Evolutionary conservation across 176 grass and related monocot species (phyloP).

Genomic region (Alloteropsis semialata): DNA sequence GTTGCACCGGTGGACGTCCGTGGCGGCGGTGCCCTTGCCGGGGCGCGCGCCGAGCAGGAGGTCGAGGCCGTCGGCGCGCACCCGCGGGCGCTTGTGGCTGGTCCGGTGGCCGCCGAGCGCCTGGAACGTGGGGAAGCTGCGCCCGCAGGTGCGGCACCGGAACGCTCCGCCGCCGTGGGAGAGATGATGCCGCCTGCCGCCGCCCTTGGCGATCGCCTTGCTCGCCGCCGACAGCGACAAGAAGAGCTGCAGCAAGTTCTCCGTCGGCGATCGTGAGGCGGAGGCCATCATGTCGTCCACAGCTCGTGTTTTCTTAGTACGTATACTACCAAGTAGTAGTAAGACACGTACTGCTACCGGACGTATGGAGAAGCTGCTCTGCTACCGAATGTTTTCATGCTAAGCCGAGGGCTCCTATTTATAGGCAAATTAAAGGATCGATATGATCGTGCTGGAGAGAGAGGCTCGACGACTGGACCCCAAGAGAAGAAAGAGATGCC

Average conservation of each 20-base stretch:
- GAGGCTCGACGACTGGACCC: too few species aligned
- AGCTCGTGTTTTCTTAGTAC: too few species aligned
- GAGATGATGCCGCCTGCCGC: not conserved
- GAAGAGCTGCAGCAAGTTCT: not conserved
- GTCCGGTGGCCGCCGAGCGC: constrained; percentile 72
- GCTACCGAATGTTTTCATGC: not conserved
- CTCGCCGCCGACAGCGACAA: constrained; percentile 18
- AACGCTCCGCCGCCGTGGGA: constrained; percentile 20
- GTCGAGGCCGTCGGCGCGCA: constrained; percentile 43
- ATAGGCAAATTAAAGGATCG: too few species aligned
- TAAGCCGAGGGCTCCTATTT: not conserved
- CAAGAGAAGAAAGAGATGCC: not conserved
- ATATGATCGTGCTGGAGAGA: too few species aligned
- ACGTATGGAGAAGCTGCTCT: too few species aligned
- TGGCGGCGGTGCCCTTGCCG: not conserved
- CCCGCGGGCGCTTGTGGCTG: constrained; percentile 54
- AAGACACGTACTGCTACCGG: too few species aligned
- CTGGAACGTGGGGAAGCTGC: constrained; percentile 56
- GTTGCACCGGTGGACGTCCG: constrained; percentile 36
- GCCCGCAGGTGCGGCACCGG: constrained; percentile 58
- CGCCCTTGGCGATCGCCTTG: constrained; percentile 27
- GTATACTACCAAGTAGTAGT: too few species aligned
- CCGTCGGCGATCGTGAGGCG: not conserved
- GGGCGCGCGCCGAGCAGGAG: constrained; percentile 26
- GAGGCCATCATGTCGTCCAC: not conserved